These are phyloP conservation scores for Ceratocystis harringtonii DNA, from an alignment of 2,329 filamentous ascomycete species.

Conservation along the genomic window DNA sequence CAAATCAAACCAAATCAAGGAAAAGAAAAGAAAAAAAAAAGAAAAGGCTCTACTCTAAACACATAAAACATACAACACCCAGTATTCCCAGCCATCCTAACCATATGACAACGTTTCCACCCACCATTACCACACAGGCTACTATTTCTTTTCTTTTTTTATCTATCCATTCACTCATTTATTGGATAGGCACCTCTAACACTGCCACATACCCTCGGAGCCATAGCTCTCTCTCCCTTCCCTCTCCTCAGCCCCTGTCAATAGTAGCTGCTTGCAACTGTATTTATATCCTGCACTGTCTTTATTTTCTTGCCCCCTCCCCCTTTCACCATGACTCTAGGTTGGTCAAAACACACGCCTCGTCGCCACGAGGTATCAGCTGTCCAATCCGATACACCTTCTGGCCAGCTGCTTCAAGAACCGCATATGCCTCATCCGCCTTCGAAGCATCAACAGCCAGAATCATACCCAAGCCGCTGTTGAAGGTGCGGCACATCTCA, in stretches of 20 bases:
- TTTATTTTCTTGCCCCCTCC: not conserved
- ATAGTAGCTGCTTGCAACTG: not conserved
- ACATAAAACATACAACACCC: not conserved
- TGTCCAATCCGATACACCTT: constrained; percentile 61
- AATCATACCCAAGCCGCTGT: constrained; percentile 90
- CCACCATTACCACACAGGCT: not conserved
- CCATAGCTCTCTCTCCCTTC: not conserved
- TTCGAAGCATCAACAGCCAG: constrained; percentile 56
- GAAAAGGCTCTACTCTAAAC: not conserved
- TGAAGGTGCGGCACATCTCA: constrained; percentile 90
- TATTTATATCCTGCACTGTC: no score
- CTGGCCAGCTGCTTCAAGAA: constrained; percentile 56
- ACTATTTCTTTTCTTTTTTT: not conserved
- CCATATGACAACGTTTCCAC: not conserved
- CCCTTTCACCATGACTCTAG: constrained; percentile 14
- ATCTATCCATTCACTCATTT: not conserved
- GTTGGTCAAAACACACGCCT: constrained; percentile 16
- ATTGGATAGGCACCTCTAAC: not conserved
- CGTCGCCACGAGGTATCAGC: constrained; percentile 42
- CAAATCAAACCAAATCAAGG: no score
- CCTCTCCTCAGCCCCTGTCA: not conserved
- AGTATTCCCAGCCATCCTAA: not conserved
- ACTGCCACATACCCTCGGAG: not conserved
- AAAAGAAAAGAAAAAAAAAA: not conserved
- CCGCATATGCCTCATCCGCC: constrained; percentile 42